These are phyloP conservation scores for Saturnispora halmiae DNA, from an alignment of 805 yeast species.

Conservation along the genomic window DNA sequence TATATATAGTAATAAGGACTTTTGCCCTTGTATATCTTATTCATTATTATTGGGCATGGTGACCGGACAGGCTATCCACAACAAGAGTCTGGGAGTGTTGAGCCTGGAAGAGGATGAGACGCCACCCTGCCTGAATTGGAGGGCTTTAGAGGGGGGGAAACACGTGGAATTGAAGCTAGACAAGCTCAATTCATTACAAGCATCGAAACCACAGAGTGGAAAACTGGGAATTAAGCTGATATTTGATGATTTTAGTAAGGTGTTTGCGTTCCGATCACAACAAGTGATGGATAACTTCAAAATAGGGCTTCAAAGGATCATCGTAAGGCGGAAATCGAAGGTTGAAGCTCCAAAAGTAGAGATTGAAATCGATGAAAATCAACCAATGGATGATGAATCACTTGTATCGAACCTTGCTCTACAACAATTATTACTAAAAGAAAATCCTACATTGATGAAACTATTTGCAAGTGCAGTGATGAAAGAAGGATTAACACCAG, in stretches of 20 bases:
- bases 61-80: slow-evolving; percentile 38
- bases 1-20: too few relatives aligned
- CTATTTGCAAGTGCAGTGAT: slow-evolving; percentile 86
- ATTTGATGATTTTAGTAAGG: slow-evolving; percentile 20
- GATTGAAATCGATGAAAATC: slow-evolving; percentile 22
- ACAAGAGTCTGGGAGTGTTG: slow-evolving; percentile 48
- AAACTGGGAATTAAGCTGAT: slow-evolving; percentile 58
- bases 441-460: slow-evolving; percentile 58
- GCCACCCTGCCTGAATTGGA: slow-evolving; percentile 52
- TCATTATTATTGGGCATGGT: background rate
- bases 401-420: slow-evolving; percentile 63
- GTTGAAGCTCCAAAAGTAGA: slow-evolving; percentile 11
- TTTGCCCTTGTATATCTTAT: too few relatives aligned
- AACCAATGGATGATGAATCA: slow-evolving; percentile 44
- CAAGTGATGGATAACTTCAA: slow-evolving; percentile 70
- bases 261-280: slow-evolving; percentile 60
- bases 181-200: slow-evolving; percentile 46
- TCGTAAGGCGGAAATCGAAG: slow-evolving; percentile 45
- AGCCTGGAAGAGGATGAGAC: slow-evolving; percentile 45
- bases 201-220: slow-evolving; percentile 57
- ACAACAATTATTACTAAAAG: slow-evolving; percentile 68
- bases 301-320: slow-evolving; percentile 55
- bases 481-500: slow-evolving; percentile 61
- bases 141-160: slow-evolving; percentile 41
- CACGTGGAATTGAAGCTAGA: slow-evolving; percentile 35